A percentile compares a stretch with the other conserved stretches of the same genome.
Conservation (phyloP, 2,329 filamentous ascomycete species). For the Diplodia sapinea region DNA sequence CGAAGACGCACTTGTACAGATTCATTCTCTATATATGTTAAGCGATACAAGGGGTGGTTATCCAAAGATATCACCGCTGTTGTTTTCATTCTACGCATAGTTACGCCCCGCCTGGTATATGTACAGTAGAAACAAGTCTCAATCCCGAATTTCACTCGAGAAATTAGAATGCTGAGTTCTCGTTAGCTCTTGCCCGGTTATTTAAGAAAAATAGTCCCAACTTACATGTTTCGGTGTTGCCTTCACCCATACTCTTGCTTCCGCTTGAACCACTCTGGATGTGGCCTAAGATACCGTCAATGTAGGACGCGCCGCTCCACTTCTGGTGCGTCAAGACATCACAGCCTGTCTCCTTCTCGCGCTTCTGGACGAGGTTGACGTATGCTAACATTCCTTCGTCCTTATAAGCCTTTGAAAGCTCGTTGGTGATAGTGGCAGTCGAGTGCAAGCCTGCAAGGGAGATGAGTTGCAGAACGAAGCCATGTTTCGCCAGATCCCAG, state of each 20-base stretch:
- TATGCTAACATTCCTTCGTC: slow-evolving; percentile 95
- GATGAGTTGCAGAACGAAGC: slow-evolving; percentile 69
- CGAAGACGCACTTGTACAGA: too few relatives aligned
- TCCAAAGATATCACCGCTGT: not conserved
- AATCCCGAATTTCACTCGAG: not conserved
- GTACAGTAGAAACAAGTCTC: not conserved
- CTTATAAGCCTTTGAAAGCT: slow-evolving; percentile 83
- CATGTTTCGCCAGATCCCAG: slow-evolving; percentile 84
- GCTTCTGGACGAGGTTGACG: slow-evolving; percentile 87
- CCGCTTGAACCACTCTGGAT: slow-evolving; percentile 91
- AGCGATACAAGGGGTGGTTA: too few relatives aligned
- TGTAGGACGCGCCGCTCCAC: slow-evolving; percentile 75
- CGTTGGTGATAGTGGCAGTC: slow-evolving; percentile 68
- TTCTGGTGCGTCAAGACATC: slow-evolving; percentile 97
- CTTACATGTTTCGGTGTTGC: slow-evolving; percentile 76
- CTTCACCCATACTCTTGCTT: slow-evolving; percentile 92
- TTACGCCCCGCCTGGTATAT: not conserved
- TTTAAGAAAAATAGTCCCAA: not conserved
- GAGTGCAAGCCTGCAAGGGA: slow-evolving; percentile 68
- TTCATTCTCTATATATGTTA: too few relatives aligned
- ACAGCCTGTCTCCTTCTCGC: slow-evolving; percentile 88
- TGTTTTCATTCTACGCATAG: not conserved
- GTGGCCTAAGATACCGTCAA: slow-evolving; percentile 86
- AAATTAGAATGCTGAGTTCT: not conserved
- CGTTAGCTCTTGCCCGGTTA: not conserved